A percentile compares a stretch with the other conserved stretches of the same genome.
phyloP scores from a whole-genome alignment of 2,329 filamentous ascomycete species.

The Pezicula carpinea region DNA sequence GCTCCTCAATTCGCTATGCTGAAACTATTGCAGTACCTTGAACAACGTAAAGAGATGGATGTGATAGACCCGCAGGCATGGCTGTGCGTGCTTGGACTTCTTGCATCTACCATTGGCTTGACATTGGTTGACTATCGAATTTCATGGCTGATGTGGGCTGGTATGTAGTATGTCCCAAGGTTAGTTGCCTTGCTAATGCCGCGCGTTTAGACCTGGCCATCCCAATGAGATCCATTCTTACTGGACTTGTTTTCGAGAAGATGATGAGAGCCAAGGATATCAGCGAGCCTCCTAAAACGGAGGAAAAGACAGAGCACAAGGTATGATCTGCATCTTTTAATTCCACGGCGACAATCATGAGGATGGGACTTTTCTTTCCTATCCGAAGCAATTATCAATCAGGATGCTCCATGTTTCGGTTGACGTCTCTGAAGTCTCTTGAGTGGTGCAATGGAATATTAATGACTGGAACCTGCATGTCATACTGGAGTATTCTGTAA shows the following conservation, averaged over 20 bases:
- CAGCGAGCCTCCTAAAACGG: conserved; percentile 34
- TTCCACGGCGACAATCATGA: not conserved
- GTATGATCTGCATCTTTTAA: not conserved
- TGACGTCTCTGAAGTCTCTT: too few species aligned
- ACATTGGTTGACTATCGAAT: conserved; percentile 15
- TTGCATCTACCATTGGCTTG: conserved; percentile 8
- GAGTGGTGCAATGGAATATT: too few species aligned
- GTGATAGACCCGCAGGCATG: conserved; percentile 12
- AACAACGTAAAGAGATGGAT: conserved; percentile 12
- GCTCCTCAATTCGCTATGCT: conserved; percentile 16
- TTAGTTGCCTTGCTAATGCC: not conserved
- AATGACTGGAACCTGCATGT: too few species aligned
- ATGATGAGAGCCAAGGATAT: conserved; percentile 69
- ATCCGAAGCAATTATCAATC: too few species aligned
- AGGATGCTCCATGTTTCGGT: too few species aligned
- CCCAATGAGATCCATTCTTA: conserved; percentile 63
- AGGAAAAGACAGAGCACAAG: conserved; percentile 3
- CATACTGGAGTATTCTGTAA: too few species aligned
- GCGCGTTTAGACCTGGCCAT: conserved; percentile 10
- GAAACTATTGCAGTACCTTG: conserved; percentile 17
- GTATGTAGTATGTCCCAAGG: not conserved
- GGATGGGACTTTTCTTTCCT: too few species aligned
- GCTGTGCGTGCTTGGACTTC: conserved; percentile 14
- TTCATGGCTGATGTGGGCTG: conserved; percentile 15
- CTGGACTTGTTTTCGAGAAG: conserved; percentile 69